Evolutionary conservation across 1,284 basidiomycete species (phyloP).

Genomic region (Chondrostereum purpureum): DNA sequence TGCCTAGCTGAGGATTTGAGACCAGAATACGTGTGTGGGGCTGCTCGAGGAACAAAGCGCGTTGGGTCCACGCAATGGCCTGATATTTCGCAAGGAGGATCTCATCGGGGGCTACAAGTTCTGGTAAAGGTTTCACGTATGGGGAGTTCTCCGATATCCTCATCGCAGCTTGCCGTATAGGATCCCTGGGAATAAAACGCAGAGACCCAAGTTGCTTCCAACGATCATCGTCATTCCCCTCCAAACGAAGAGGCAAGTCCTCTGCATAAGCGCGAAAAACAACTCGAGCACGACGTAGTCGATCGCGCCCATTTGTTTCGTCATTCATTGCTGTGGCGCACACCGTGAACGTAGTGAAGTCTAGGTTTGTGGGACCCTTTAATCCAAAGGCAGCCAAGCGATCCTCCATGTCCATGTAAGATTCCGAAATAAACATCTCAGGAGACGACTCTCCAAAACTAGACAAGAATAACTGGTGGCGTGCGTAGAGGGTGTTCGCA

Average conservation of each 20-base stretch:
- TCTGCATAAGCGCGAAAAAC: conserved; percentile 29
- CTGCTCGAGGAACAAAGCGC: conserved; percentile 23
- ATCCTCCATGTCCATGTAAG: conserved; percentile 2
- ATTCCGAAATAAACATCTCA: neutral
- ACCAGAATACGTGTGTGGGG: conserved; percentile 25
- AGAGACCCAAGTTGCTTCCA: conserved; percentile 28
- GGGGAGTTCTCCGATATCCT: conserved; percentile 3
- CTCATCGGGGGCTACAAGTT: conserved; percentile 29
- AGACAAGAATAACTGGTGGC: neutral
- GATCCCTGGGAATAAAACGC: conserved; percentile 31
- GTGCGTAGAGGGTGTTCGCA: neutral
- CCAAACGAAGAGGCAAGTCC: conserved; percentile 23
- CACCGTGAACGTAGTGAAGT: conserved; percentile 24
- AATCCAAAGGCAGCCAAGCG: conserved; percentile 22
- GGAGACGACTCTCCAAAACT: neutral
- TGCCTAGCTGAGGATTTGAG: conserved; percentile 29
- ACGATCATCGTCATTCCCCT: conserved; percentile 7
- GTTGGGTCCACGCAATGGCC: conserved; percentile 38
- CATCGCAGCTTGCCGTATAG: conserved; percentile 12
- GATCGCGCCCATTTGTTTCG: conserved; percentile 8
- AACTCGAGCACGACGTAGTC: conserved; percentile 19
- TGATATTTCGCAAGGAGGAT: conserved; percentile 29
- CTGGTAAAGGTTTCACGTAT: conserved; percentile 21
- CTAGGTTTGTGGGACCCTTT: conserved; percentile 20
- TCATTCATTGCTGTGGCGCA: conserved; percentile 25